phyloP scores from a whole-genome alignment of 352 stramenopile genomes.

The Phytophthora cactorum region DNA sequence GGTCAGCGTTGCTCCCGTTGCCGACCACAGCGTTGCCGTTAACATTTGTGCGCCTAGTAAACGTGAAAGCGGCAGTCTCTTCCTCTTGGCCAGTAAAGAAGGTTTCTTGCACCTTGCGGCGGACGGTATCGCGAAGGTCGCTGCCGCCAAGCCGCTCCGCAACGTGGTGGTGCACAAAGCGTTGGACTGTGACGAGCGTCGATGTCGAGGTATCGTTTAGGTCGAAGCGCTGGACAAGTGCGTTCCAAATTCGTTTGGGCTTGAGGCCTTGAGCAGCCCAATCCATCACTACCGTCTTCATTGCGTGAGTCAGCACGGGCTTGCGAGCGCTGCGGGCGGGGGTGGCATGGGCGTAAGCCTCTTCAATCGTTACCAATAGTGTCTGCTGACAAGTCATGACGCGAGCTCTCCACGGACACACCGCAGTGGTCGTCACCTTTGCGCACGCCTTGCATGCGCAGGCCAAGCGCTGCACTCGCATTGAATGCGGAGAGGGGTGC shows the following conservation, averaged over 20 bases:
- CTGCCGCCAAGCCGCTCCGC: conserved; percentile 7
- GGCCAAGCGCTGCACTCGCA: neutral
- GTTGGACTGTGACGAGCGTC: neutral
- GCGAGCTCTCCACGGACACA: conserved; percentile 14
- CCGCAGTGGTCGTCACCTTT: neutral
- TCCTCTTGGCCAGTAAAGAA: conserved; percentile 17
- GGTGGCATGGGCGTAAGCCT: conserved; percentile 10
- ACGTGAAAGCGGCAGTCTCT: conserved; percentile 15
- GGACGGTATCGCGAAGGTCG: conserved; percentile 2
- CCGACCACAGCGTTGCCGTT: neutral
- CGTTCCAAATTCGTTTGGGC: conserved; percentile 19
- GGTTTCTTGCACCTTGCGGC: neutral
- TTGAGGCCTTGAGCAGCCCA: conserved; percentile 16
- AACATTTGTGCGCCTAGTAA: conserved; percentile 1
- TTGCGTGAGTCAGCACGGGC: conserved; percentile 13
- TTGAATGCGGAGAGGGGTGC: neutral
- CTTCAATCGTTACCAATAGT: conserved; percentile 10
- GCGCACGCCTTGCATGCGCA: conserved; percentile 4
- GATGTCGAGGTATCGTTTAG: conserved; percentile 1
- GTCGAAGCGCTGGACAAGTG: conserved; percentile 9
- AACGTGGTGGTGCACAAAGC: conserved; percentile 16
- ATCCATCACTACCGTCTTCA: conserved; percentile 13
- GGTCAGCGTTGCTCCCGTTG: conserved; percentile 16
- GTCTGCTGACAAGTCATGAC: conserved; percentile 14
- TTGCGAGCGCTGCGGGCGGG: neutral